Evolutionary conservation across 1,284 basidiomycete species (phyloP).

Genomic region (Rhodotorula glutinis): DNA sequence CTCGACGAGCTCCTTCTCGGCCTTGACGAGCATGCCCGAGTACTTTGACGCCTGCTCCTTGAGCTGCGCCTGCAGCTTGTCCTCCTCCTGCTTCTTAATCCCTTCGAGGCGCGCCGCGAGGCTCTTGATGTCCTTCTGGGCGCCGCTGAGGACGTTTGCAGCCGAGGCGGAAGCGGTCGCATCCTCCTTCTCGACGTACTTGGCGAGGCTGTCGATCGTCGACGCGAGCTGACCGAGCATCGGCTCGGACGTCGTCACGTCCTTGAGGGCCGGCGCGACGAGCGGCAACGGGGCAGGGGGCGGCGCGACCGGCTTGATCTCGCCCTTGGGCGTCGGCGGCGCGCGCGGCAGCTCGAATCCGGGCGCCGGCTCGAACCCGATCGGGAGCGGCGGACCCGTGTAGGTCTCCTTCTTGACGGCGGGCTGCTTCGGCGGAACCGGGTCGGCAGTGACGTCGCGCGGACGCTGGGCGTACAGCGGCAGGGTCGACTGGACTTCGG

Average conservation of each 20-base stretch:
- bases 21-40: slow-evolving; percentile 72
- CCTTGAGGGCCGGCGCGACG: slow-evolving; percentile 74
- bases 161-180: slow-evolving; percentile 52
- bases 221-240: slow-evolving; percentile 86
- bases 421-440: slow-evolving; percentile 38
- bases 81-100: slow-evolving; percentile 66
- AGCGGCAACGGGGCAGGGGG: slow-evolving; percentile 62
- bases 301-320: slow-evolving; percentile 37
- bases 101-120: slow-evolving; percentile 75
- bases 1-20: slow-evolving; percentile 78
- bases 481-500: slow-evolving; percentile 16
- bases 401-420: slow-evolving; percentile 56
- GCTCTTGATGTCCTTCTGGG: slow-evolving; percentile 76
- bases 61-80: slow-evolving; percentile 70
- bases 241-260: slow-evolving; percentile 70
- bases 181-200: slow-evolving; percentile 57
- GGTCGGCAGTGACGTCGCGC: slow-evolving; percentile 41
- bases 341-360: slow-evolving; percentile 60
- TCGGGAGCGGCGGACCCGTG: slow-evolving; percentile 64
- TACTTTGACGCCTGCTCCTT: slow-evolving; percentile 82
- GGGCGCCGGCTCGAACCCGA: slow-evolving; percentile 87
- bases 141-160: slow-evolving; percentile 58
- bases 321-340: slow-evolving; percentile 54
- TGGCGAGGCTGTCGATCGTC: slow-evolving; percentile 88
- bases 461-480: slow-evolving; percentile 42